phyloP scores from a whole-genome alignment of 768 basidiomycete species.

The Lentinula boryana region DNA sequence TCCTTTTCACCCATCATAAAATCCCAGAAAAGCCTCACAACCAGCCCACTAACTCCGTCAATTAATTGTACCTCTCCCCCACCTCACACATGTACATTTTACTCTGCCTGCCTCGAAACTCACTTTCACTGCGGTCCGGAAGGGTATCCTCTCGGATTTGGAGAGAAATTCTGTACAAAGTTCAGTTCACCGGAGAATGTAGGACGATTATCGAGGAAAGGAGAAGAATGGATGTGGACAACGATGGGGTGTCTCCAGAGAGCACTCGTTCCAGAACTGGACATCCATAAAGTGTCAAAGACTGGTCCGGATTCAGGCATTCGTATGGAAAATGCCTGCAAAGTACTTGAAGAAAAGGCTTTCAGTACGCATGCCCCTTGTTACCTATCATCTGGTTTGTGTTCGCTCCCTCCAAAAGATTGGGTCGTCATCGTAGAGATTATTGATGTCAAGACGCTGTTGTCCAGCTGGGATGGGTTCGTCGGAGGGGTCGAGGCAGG shows the following conservation, averaged over 20 bases:
- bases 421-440: constrained; percentile 33
- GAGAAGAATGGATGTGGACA: constrained; percentile 36
- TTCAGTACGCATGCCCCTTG: constrained; percentile 37
- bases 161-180: constrained; percentile 31
- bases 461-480: constrained; percentile 23
- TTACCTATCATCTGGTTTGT: constrained; percentile 36
- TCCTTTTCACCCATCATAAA: background rate
- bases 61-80: constrained; percentile 19
- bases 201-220: constrained; percentile 20
- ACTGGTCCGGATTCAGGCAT: background rate
- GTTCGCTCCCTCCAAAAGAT: constrained; percentile 25
- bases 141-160: constrained; percentile 39
- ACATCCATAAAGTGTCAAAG: background rate
- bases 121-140: constrained; percentile 36
- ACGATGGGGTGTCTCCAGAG: constrained; percentile 42
- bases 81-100: constrained; percentile 35
- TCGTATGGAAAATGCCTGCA: constrained; percentile 20
- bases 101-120: constrained; percentile 37
- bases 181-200: constrained; percentile 23
- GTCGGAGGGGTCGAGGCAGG: constrained; percentile 21
- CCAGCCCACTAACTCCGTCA: background rate
- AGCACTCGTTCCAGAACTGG: constrained; percentile 28
- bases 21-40: background rate
- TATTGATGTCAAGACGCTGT: constrained; percentile 24
- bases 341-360: constrained; percentile 27